A percentile compares a stretch with the other conserved stretches of the same genome.
Conservation (phyloP, 805 yeast species). For the Candida sithepensis region DNA sequence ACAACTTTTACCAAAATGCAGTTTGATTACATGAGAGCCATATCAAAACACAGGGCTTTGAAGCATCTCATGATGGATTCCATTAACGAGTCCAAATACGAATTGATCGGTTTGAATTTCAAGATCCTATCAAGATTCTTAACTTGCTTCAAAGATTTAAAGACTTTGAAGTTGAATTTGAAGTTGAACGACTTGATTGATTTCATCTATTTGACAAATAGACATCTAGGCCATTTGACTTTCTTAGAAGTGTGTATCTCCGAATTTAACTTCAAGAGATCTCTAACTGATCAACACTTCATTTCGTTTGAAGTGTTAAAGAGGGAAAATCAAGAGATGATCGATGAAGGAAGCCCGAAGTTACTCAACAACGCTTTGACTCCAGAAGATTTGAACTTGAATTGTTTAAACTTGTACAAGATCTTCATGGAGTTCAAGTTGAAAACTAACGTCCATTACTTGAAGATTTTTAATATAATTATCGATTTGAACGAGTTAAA, state of each 20-base stretch:
- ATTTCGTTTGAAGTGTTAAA: conserved; percentile 10
- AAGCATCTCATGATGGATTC: conserved; percentile 22
- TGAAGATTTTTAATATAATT: conserved; percentile 18
- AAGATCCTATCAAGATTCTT: conserved; percentile 8
- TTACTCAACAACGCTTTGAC: background rate
- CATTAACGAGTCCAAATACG: conserved; percentile 14
- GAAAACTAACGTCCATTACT: conserved; percentile 15
- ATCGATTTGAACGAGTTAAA: conserved; percentile 14
- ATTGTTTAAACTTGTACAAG: conserved; percentile 6
- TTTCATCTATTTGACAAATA: conserved; percentile 5
- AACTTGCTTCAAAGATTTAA: conserved; percentile 8
- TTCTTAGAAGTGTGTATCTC: conserved; percentile 20
- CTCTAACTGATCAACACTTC: conserved; percentile 10
- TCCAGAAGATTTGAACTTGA: conserved; percentile 7
- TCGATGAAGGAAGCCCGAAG: background rate
- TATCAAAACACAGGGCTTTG: conserved; percentile 12
- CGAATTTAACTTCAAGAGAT: conserved; percentile 15
- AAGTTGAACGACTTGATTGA: conserved; percentile 6
- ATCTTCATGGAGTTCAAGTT: conserved; percentile 7
- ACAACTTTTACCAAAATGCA: conserved; percentile 5
- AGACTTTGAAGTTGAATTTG: conserved; percentile 18
- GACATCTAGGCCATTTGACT: conserved; percentile 3
- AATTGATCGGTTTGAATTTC: conserved; percentile 7
- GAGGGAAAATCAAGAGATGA: background rate
- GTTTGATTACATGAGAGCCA: conserved; percentile 8